Evolutionary conservation across 1,139 yeast genomes (phyloP).

Genomic region (Pichia sp.): DNA sequence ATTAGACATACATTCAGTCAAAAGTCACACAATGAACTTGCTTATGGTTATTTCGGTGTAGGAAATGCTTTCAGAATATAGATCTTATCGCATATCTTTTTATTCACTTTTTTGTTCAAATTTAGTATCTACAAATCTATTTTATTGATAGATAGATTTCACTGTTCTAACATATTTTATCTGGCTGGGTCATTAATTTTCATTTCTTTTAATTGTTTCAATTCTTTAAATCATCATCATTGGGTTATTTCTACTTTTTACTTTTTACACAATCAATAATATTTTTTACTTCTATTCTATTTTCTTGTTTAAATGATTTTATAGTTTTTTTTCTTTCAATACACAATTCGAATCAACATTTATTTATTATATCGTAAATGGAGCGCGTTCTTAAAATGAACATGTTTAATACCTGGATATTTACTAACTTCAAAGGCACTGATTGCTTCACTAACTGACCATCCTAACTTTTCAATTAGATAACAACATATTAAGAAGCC

Average conservation of each 20-base stretch:
- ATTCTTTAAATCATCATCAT: neutral
- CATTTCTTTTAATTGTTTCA: neutral
- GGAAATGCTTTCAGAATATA: conserved; percentile 29
- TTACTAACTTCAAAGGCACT: conserved; percentile 53
- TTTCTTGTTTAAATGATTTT: neutral
- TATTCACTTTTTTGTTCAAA: too few species aligned
- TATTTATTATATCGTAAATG: conserved; percentile 52
- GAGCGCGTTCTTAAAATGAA: conserved; percentile 69
- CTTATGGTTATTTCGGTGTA: conserved; percentile 24
- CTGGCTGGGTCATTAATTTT: neutral
- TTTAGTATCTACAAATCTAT: too few species aligned
- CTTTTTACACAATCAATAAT: neutral
- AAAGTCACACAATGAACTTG: conserved; percentile 12
- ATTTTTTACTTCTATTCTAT: neutral
- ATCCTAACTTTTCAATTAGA: conserved; percentile 52
- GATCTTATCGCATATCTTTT: too few species aligned
- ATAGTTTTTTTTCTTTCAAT: too few species aligned
- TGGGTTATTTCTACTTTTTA: neutral
- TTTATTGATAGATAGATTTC: too few species aligned
- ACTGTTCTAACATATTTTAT: neutral
- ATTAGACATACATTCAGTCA: conserved; percentile 24
- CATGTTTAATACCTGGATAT: conserved; percentile 71
- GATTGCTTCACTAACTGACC: conserved; percentile 59
- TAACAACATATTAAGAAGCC: conserved; percentile 71
- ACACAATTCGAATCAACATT: neutral